Conservation (phyloP, 1,139 yeast species). For the Wickerhamiella infanticola region DNA sequence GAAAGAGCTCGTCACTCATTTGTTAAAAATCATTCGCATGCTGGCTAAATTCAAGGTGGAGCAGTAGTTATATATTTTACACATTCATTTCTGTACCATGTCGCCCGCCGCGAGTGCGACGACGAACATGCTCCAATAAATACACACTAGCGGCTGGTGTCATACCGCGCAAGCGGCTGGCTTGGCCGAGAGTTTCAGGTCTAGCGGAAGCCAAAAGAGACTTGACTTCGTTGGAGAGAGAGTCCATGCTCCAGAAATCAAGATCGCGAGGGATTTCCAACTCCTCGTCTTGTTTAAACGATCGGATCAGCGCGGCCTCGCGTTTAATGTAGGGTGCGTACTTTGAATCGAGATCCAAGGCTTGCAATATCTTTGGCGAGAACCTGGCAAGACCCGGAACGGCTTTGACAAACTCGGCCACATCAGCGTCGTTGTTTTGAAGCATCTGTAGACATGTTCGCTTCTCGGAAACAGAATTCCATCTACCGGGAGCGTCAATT, state of each 20-base stretch:
- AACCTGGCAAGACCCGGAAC: slow-evolving; percentile 27
- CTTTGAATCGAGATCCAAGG: slow-evolving; percentile 63
- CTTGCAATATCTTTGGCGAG: slow-evolving; percentile 40
- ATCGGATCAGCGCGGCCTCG: slow-evolving; percentile 54
- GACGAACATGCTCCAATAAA: slow-evolving; percentile 13
- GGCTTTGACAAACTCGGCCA: slow-evolving; percentile 19
- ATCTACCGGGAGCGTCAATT: slow-evolving; percentile 23
- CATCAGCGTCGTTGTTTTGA: slow-evolving; percentile 29
- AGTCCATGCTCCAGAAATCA: slow-evolving; percentile 38
- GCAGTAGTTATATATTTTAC: neutral
- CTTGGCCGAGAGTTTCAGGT: slow-evolving; percentile 88
- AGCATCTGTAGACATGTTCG: slow-evolving; percentile 44
- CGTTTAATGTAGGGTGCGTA: slow-evolving; percentile 69
- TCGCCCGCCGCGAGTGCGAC: neutral
- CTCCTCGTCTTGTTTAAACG: slow-evolving; percentile 72
- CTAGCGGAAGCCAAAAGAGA: slow-evolving; percentile 54
- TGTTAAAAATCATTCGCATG: slow-evolving; percentile 10
- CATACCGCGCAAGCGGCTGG: slow-evolving; percentile 83
- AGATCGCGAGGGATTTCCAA: slow-evolving; percentile 48
- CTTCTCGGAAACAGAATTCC: slow-evolving; percentile 29
- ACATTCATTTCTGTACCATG: neutral
- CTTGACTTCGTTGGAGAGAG: slow-evolving; percentile 62
- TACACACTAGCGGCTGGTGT: slow-evolving; percentile 45
- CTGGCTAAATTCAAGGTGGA: slow-evolving; percentile 10
- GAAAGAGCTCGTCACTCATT: slow-evolving; percentile 6